Evolutionary conservation across 208 protist genomes (phyloP), one percentile per base, ranked within the genome.

Genomic region (Wallacemonas sp.): DNA sequence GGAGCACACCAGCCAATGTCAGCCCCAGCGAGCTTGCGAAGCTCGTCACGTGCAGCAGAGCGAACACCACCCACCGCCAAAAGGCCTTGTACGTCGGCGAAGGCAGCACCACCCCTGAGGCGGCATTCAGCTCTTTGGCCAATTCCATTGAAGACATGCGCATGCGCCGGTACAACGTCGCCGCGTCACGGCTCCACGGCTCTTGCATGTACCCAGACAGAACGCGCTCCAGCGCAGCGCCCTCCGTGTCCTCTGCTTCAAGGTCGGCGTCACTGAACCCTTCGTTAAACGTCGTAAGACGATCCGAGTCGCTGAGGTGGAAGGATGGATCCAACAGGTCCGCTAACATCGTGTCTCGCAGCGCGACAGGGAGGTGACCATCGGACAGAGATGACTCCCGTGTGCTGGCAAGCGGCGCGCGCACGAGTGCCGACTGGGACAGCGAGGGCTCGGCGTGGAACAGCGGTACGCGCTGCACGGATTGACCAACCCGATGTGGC

Each of bases 1-100:
- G 76, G 4, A 68, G 58, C 6, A 85, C 69, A 26, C 81, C 80
- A 46, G 85, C 68, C 34, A 69, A 79, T 15, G 83, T 30, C 48
- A 82, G 76, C 3, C 61, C 78, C n/a, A 80, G 53, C 2, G 81
- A 89, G 8, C 66, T 41, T 17, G 80, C 69, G 34, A 87, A 71
- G 45, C 66, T 79, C 17, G 73, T 37, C 5, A 78, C 63, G 42
- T 89, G 66, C 26, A 89, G 61, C 17, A 58, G 54, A 44, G 81
- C 57, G 29, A 77, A 48, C 19, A 71, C 45, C 0, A 71, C 62
- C 13, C 48, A 63, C 24, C 64, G 71, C 80, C 80, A 87, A 13
- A 62, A 24, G 15, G 13, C 29, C 10, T 36, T 50, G 45, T 55
- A 46, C 8, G 29, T 19, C 17, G 21, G 15, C 22, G 53, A 29